phyloP scores from a whole-genome alignment of 2,329 filamentous ascomycete genomes.

The Graphiopsis chlorocephala region DNA sequence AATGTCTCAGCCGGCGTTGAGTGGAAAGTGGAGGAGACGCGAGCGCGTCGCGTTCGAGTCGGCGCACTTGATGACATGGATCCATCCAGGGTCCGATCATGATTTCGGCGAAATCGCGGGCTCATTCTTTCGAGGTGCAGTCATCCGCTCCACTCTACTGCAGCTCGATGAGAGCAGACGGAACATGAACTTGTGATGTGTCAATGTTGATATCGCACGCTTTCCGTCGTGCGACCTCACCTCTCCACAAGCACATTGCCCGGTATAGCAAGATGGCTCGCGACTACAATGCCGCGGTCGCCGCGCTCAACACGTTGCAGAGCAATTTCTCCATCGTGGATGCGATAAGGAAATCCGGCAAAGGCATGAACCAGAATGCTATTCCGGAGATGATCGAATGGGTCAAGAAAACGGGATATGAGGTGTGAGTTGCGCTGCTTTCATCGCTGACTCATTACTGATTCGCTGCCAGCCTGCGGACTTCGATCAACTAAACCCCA shows the following conservation, averaged over 20 bases:
- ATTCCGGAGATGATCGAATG: constrained; percentile 81
- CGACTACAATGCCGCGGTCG: constrained; percentile 59
- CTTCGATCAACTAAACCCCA: constrained; percentile 58
- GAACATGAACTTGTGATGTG: constrained; percentile 11
- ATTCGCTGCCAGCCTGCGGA: constrained; percentile 53
- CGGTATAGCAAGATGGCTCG: constrained; percentile 18
- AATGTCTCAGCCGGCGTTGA: neutral
- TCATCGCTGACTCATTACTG: constrained; percentile 15
- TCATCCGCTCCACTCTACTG: neutral
- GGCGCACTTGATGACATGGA: neutral
- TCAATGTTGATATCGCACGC: constrained; percentile 16
- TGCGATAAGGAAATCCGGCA: constrained; percentile 70
- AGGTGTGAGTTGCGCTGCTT: constrained; percentile 49
- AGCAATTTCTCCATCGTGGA: constrained; percentile 77
- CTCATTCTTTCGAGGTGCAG: neutral
- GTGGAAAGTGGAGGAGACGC: neutral
- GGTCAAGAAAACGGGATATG: constrained; percentile 72
- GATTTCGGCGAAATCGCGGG: neutral
- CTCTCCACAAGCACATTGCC: constrained; percentile 1
- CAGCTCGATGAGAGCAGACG: neutral
- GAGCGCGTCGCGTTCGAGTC: neutral
- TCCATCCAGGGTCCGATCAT: neutral
- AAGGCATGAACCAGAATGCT: constrained; percentile 69
- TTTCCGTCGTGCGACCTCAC: constrained; percentile 11
- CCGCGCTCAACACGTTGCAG: constrained; percentile 71